phyloP scores from a whole-genome alignment of 345 rosid genomes.

The Eucalyptus decipiens region DNA sequence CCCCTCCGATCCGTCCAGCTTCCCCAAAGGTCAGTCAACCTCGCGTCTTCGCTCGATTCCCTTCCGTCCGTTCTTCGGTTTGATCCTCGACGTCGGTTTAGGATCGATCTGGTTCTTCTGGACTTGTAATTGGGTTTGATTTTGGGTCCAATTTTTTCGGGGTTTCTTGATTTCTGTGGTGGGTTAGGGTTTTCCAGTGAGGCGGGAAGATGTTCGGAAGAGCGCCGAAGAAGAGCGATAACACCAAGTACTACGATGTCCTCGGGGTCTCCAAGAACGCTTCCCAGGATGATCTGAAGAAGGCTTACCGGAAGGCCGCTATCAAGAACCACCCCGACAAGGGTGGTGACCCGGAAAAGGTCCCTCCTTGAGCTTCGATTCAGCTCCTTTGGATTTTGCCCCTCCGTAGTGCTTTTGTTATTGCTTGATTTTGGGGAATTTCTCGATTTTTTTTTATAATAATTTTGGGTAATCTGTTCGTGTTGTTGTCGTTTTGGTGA shows the following conservation, averaged over 20 bases:
- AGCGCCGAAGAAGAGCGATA: slow-evolving; percentile 43
- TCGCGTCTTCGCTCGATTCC: not conserved
- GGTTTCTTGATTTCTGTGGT: not conserved
- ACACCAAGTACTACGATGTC: slow-evolving; percentile 31
- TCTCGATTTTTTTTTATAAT: not conserved
- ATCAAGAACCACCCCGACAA: slow-evolving; percentile 49
- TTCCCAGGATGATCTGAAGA: slow-evolving; percentile 38
- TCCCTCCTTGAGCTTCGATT: not conserved
- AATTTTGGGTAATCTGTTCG: not conserved
- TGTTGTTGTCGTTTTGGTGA: not conserved
- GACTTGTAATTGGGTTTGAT: not conserved
- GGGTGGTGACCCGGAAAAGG: slow-evolving; percentile 53
- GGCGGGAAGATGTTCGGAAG: slow-evolving; percentile 32
- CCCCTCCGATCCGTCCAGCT: not conserved
- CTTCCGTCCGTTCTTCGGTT: not conserved
- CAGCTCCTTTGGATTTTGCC: not conserved
- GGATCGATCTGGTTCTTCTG: not conserved
- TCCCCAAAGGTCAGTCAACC: not conserved
- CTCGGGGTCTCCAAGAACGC: slow-evolving; percentile 37
- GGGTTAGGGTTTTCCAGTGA: not conserved
- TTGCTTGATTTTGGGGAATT: not conserved
- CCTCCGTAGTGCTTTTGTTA: not conserved
- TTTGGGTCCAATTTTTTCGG: too few relatives aligned
- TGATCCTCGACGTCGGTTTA: not conserved
- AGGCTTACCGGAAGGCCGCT: slow-evolving; percentile 41